Conservation (phyloP, 2,329 filamentous ascomycete genomes). For the Arthroderma uncinatum region DNA sequence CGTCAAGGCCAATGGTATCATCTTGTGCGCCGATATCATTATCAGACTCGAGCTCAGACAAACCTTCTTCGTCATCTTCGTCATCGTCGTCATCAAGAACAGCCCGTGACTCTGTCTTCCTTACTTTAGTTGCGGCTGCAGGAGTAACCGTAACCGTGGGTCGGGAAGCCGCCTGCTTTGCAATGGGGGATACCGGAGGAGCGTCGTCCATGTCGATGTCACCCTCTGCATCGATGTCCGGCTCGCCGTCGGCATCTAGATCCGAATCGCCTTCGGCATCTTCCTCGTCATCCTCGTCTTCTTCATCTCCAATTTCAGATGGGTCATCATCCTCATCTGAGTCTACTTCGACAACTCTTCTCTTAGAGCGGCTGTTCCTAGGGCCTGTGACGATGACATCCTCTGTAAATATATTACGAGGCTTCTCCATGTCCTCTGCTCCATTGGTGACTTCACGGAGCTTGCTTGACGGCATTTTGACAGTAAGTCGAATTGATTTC, state of each 20-base stretch:
- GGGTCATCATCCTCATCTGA: slow-evolving; percentile 38
- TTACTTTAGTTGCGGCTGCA: slow-evolving; percentile 27
- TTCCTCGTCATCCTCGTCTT: slow-evolving; percentile 31
- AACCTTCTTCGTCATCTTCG: slow-evolving; percentile 42
- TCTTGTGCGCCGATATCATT: slow-evolving; percentile 30
- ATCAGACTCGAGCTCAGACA: slow-evolving; percentile 38
- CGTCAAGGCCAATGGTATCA: slow-evolving; percentile 24
- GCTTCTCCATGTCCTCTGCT: slow-evolving; percentile 18
- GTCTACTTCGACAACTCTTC: slow-evolving; percentile 35
- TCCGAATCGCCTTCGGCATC: slow-evolving; percentile 25
- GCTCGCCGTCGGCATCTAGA: slow-evolving; percentile 24
- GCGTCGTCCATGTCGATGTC: slow-evolving; percentile 38
- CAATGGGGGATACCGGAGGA: slow-evolving; percentile 27
- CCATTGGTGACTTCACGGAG: slow-evolving; percentile 37
- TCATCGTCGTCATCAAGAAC: slow-evolving; percentile 38
- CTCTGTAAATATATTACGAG: slow-evolving; percentile 36
- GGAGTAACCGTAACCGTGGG: slow-evolving; percentile 29
- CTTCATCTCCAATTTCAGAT: slow-evolving; percentile 33
- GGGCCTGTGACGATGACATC: slow-evolving; percentile 37
- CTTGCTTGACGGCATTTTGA: slow-evolving; percentile 42
- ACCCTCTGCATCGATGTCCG: slow-evolving; percentile 22
- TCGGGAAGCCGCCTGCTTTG: slow-evolving; percentile 28
- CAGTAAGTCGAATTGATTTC: slow-evolving; percentile 37
- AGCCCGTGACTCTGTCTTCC: slow-evolving; percentile 39
- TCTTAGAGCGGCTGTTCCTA: slow-evolving; percentile 36